phyloP scores from a whole-genome alignment of 2,329 filamentous ascomycete genomes.

The Emydomyces testavorans region DNA sequence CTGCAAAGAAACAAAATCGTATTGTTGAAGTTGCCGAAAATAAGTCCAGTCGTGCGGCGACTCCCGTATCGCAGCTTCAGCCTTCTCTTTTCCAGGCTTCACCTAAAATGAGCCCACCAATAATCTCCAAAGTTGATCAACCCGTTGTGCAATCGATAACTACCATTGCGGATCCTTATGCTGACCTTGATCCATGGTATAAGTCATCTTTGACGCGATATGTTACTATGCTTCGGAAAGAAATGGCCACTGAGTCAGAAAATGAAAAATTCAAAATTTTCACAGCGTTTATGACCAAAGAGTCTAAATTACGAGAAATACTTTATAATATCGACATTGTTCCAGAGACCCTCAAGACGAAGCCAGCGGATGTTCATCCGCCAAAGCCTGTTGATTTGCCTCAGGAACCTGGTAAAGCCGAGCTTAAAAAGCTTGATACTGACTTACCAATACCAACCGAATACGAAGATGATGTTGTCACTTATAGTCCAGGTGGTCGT shows the following conservation, averaged over 20 bases:
- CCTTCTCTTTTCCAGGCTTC: slow-evolving; percentile 8
- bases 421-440: slow-evolving; percentile 3
- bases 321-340: slow-evolving; percentile 39
- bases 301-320: slow-evolving; percentile 38
- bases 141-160: slow-evolving; percentile 12
- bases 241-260: slow-evolving; percentile 38
- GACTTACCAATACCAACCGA: slow-evolving; percentile 8
- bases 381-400: background rate
- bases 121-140: slow-evolving; percentile 7
- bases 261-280: slow-evolving; percentile 45
- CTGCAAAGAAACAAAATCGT: background rate
- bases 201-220: slow-evolving; percentile 45
- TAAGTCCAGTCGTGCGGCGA: slow-evolving; percentile 6
- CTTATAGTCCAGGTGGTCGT: slow-evolving; percentile 45
- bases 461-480: slow-evolving; percentile 23
- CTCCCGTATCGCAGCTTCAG: slow-evolving; percentile 10
- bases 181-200: slow-evolving; percentile 47
- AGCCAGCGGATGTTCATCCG: slow-evolving; percentile 14
- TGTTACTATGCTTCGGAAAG: slow-evolving; percentile 44
- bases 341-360: slow-evolving; percentile 19
- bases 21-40: background rate
- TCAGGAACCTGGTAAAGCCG: slow-evolving; percentile 1
- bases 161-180: slow-evolving; percentile 36
- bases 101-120: slow-evolving; percentile 4
- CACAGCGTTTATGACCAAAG: slow-evolving; percentile 39